Evolutionary conservation across 371 early-diverging fungal genomes (phyloP), one percentile per base, ranked within the genome.

Genomic region (Smittium culicis): DNA sequence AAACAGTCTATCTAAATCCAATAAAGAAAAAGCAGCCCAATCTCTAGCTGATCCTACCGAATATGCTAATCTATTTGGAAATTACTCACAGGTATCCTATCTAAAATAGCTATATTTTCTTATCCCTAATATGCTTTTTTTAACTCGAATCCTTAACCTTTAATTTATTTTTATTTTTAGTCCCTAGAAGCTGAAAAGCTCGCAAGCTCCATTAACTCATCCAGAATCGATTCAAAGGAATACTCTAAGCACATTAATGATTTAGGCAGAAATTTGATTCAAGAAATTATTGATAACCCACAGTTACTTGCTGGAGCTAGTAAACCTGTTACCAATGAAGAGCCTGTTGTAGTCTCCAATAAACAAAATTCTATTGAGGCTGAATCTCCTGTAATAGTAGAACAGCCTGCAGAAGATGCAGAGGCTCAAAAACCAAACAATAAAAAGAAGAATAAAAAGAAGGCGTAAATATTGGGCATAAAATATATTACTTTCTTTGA

Each of bases 41-140:
- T 84, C 93, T 64, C 79, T 96, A 60, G 93, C 95, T 45, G 87
- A 90, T 72, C 94, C 97, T 58, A 72, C 73, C 29, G 84, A 86
- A 64, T 86, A 94, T 69, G 82, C 85, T 29, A 88, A 94, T 66
- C 80, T 94, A 73, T 93, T 94, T 81, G 87, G 91, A 0, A 90
- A 90, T 70, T 71, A 85, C 66, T 78, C 81, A 64, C 66, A 69
- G 28, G 77, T 27, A 29, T 5, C 11, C 60, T 29, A 59, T n/a
- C n/a, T n/a, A n/a, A n/a, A n/a, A n/a, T n/a, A n/a, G n/a, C n/a
- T n/a, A n/a, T n/a, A n/a, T n/a, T n/a, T n/a, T n/a, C n/a, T n/a
- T n/a, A n/a, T n/a, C 96, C 17, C 88, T 92, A 63, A 85, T 92
- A 64, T 79, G 95, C 60, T 92, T 94, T 45, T 87, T 88, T 72